Evolutionary conservation across 805 yeast species (phyloP), one percentile per base, ranked within the genome.

Genomic region (Danielia reshetovae): DNA sequence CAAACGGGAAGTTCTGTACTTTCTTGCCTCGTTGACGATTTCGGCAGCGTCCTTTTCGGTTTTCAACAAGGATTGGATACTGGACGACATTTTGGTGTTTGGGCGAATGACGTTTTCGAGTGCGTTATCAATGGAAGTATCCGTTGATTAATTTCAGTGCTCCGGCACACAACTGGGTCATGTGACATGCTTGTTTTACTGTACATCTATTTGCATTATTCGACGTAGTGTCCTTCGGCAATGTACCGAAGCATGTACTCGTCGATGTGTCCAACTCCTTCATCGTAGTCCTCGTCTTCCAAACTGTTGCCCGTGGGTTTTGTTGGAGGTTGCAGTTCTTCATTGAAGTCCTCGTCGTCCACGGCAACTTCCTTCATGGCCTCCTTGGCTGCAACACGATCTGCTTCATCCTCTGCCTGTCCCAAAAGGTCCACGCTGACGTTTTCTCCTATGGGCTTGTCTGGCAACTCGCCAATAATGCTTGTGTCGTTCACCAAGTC

Each of bases 11-110:
- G 93, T 75, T 64, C 96, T 86, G 69, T 82, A 40, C 51, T 81
- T 75, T 72, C 97, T 85, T 16, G 98, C 97, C 58, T 84, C 83
- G 53, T 89, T 75, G 42, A 93, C 97, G 45, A 89, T 85, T 51
- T 81, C 89, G 51, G 95, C 97, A n/a, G 98, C 97, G 54, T 86
- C 90, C 66, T 85, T 87, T 70, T 93, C 98, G 43, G 97, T 95
- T 73, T 84, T 55, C 46, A 55, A 53, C 36, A 55, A 51, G 22
- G 59, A 51, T 42, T 55, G 60, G 40, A 55, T 55, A 21, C 59
- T 55, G 29, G 60, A 51, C 10, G 59, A 54, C 59, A 51, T 54
- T 25, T 16, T 42, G 42, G 21, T 11, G 15, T 23, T 7, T 5
- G 16, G 18, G 18, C 7, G 14, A 26, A 14, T 10, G n/a, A n/a